A percentile compares a stretch with the other conserved stretches of the same genome.
These are phyloP conservation scores for Hymenotorrendiella dingleyae DNA, from an alignment of 2,329 filamentous ascomycete genomes.

Conservation along the genomic window DNA sequence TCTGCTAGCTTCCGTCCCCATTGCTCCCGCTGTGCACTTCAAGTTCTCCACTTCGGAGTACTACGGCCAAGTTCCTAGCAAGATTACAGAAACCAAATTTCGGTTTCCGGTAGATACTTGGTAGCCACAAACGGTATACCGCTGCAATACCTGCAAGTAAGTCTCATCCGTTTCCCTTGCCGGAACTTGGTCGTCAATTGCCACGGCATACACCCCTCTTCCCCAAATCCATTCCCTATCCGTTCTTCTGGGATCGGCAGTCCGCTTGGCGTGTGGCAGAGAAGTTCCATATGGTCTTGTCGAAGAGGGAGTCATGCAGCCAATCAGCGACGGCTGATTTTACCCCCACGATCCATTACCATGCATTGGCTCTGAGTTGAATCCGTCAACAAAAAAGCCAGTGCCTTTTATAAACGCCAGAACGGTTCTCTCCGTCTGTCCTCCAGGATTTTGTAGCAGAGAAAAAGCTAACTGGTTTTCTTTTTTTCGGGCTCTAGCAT, in stretches of 20 bases:
- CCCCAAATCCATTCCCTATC: neutral
- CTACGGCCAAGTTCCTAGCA: neutral
- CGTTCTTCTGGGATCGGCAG: neutral
- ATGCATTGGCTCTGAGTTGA: neutral
- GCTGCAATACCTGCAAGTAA: neutral
- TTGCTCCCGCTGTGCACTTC: neutral
- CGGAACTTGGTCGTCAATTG: neutral
- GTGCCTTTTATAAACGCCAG: neutral
- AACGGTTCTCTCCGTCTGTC: neutral
- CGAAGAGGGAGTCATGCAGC: neutral
- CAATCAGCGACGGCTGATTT: neutral
- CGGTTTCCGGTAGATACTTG: neutral
- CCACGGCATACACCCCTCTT: neutral
- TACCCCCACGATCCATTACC: neutral
- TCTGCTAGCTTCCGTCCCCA: neutral
- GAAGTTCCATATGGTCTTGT: neutral
- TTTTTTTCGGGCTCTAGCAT: conserved; percentile 8
- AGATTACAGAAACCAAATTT: neutral
- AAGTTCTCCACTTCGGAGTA: neutral
- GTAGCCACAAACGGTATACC: neutral
- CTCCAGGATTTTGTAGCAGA: neutral
- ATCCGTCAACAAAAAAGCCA: conserved; percentile 1
- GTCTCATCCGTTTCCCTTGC: neutral
- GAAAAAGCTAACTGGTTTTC: conserved; percentile 8
- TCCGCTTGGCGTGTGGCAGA: neutral